These are phyloP conservation scores for Aeschynomene evenia DNA, from an alignment of 306 rosid genomes.

Conservation along the genomic window DNA sequence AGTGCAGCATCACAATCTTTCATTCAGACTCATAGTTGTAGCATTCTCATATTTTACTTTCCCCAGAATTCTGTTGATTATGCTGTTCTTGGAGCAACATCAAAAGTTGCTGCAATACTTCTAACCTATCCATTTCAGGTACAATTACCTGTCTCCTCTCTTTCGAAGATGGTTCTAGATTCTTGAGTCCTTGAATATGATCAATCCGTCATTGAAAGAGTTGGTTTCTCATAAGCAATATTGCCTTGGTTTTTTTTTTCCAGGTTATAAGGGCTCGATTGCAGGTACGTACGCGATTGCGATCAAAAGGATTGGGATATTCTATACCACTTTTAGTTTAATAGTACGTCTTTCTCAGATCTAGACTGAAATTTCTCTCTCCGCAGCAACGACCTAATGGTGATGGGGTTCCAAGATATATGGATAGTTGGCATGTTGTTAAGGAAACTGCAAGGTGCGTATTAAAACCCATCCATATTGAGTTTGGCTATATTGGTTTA, in stretches of 20 bases:
- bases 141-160: neutral
- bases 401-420: conserved; percentile 65
- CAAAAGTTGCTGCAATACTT: conserved; percentile 60
- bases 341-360: conserved; percentile 22
- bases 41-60: conserved; percentile 12
- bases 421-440: conserved; percentile 51
- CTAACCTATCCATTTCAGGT: conserved; percentile 94
- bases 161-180: conserved; percentile 23
- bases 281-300: conserved; percentile 45
- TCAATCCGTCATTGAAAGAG: conserved; percentile 28
- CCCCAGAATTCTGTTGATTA: conserved; percentile 78
- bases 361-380: conserved; percentile 28
- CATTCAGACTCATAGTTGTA: neutral
- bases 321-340: conserved; percentile 11
- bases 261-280: conserved; percentile 53
- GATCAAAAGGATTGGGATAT: conserved; percentile 18
- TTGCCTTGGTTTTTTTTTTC: neutral
- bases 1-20: neutral
- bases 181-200: conserved; percentile 25
- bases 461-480: conserved; percentile 15
- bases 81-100: conserved; percentile 79
- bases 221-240: conserved; percentile 17
- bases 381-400: conserved; percentile 85
- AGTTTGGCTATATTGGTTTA: neutral
- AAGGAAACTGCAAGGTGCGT: conserved; percentile 50